Evolutionary conservation across 1,139 yeast genomes (phyloP), one percentile per base, ranked within the genome.

Genomic region (Taphrina communis): DNA sequence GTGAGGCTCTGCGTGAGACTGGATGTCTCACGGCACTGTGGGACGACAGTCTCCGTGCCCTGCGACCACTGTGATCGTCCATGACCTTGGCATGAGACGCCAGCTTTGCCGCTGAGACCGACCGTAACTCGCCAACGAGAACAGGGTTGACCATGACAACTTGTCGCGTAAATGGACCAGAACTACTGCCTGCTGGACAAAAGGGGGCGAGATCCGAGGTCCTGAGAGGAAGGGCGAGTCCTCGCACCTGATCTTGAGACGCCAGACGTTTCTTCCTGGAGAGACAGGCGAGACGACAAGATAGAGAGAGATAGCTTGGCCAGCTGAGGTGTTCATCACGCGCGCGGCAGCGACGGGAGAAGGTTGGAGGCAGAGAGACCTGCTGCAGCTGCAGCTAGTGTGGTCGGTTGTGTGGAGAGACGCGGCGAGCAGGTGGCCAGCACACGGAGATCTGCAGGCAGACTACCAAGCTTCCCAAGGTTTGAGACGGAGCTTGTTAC

Each of bases 401-500:
- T 44, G 48, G 21, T 12, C 17, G 8, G 9, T 7, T 17, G 19
- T 12, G 31, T 25, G 31, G 31, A 25, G 31, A 25, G 31, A 25
- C 31, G 31, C 31, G 31, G 31, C 31, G 31, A 25, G 31, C 31
- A 25, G 31, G 31, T 25, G 31, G 31, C 31, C 31, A 25, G 31
- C 31, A 25, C 31, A 25, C 31, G 31, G 31, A 25, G 31, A 25
- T 25, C 31, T 25, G 31, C 31, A 25, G 31, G 31, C 31, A 25
- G 31, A 2, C 31, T 25, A 2, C 31, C 31, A 25, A 25, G 31
- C 31, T 25, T 25, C 4, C 31, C 31, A 25, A 2, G 31, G 31
- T 25, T 25, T 44, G 48, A n/a, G n/a, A n/a, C 48, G n/a, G 48
- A 44, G n/a, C 19, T n/a, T 44, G 48, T 12, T 44, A 44, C 48